phyloP scores from a whole-genome alignment of 192 early-diverging fungal genomes.

The Pecoramyces ruminantium region DNA sequence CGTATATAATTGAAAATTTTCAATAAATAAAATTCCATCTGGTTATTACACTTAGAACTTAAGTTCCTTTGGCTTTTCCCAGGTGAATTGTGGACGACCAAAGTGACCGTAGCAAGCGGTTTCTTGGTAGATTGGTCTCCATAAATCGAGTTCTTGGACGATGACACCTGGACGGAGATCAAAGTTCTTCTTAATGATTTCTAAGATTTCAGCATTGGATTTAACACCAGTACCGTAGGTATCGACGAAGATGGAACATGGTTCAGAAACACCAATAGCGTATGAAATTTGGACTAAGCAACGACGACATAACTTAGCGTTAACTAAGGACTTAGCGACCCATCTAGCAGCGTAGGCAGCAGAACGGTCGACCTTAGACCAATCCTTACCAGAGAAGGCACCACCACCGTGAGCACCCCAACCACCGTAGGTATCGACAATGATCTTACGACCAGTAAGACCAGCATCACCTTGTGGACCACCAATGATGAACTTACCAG shows the following conservation, averaged over 20 bases:
- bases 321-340: conserved; percentile 94
- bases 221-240: conserved; percentile 89
- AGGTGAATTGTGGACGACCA: conserved; percentile 80
- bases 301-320: conserved; percentile 82
- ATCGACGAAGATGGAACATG: conserved; percentile 88
- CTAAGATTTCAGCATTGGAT: conserved; percentile 75
- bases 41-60: neutral
- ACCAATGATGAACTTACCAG: conserved; percentile 97
- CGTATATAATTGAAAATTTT: no score
- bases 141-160: conserved; percentile 94
- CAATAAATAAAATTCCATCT: no score
- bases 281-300: conserved; percentile 90
- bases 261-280: conserved; percentile 96
- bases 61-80: conserved; percentile 80
- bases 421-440: conserved; percentile 79
- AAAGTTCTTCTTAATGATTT: conserved; percentile 95
- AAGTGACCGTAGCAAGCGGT: conserved; percentile 94
- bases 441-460: conserved; percentile 94
- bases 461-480: conserved; percentile 99
- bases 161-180: conserved; percentile 97
- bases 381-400: conserved; percentile 99
- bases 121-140: conserved; percentile 92
- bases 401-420: conserved; percentile 94
- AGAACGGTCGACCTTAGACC: conserved; percentile 98
- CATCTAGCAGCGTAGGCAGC: conserved; percentile 95